phyloP scores from a whole-genome alignment of 495 filamentous ascomycete species.

The Penicillium malachiteum region DNA sequence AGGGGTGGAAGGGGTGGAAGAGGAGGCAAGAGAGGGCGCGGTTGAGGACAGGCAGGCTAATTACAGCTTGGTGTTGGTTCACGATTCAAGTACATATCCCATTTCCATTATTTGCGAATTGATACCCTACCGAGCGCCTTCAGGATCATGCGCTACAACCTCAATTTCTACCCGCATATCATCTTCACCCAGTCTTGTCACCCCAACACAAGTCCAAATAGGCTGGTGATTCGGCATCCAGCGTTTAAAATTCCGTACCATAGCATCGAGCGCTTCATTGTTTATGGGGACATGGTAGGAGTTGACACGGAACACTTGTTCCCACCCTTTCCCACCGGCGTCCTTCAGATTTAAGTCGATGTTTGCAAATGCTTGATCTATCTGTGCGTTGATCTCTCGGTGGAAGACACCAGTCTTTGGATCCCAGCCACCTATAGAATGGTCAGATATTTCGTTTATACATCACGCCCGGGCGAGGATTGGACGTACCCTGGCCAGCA shows the following conservation, averaged over 20 bases:
- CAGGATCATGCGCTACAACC: slow-evolving; percentile 44
- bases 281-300: slow-evolving; percentile 48
- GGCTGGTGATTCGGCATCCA: slow-evolving; percentile 52
- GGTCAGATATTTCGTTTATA: not conserved
- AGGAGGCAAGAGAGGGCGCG: slow-evolving; percentile 13
- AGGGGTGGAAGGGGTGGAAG: slow-evolving; percentile 28
- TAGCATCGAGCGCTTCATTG: slow-evolving; percentile 34
- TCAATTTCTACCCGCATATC: slow-evolving; percentile 50
- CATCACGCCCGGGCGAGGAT: not conserved
- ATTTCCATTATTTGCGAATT: slow-evolving; percentile 2
- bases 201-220: slow-evolving; percentile 49
- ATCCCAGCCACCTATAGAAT: slow-evolving; percentile 50
- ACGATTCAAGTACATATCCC: slow-evolving; percentile 2
- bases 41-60: not conserved
- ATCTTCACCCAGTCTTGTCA: slow-evolving; percentile 39
- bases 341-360: slow-evolving; percentile 46
- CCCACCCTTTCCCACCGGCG: slow-evolving; percentile 58
- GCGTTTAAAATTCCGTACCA: slow-evolving; percentile 47
- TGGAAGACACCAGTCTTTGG: slow-evolving; percentile 35
- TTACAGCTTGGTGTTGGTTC: not conserved
- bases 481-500: slow-evolving; percentile 50
- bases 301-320: slow-evolving; percentile 52
- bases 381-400: slow-evolving; percentile 43
- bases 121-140: not conserved
- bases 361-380: slow-evolving; percentile 56